These are phyloP conservation scores for Fusarium begoniae DNA, from an alignment of 2,329 filamentous ascomycete genomes.

Conservation along the genomic window DNA sequence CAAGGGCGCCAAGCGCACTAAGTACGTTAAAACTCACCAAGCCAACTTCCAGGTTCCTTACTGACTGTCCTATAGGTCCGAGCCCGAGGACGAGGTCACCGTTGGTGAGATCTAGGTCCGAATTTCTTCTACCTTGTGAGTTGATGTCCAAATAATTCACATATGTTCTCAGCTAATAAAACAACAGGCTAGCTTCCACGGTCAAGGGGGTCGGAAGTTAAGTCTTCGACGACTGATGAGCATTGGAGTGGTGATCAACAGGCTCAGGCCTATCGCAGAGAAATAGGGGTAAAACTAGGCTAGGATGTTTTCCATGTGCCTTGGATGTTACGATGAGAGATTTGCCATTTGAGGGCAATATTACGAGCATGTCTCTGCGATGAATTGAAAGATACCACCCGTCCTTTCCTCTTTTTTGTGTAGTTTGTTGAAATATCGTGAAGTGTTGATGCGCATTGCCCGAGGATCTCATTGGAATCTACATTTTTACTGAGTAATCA, in stretches of 20 bases:
- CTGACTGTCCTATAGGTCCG: slow-evolving; percentile 26
- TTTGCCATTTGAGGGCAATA: slow-evolving; percentile 26
- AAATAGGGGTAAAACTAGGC: slow-evolving; percentile 10
- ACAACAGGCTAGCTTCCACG: background rate
- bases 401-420: background rate
- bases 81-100: slow-evolving; percentile 15
- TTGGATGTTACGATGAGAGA: slow-evolving; percentile 7
- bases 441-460: background rate
- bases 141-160: background rate
- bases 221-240: background rate
- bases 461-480: background rate
- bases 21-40: slow-evolving; percentile 16
- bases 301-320: slow-evolving; percentile 18
- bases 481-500: background rate
- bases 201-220: background rate
- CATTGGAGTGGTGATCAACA: background rate
- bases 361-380: slow-evolving; percentile 24
- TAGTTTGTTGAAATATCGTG: background rate
- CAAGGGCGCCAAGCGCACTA: slow-evolving; percentile 41
- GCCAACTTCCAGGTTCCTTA: background rate
- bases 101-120: slow-evolving; percentile 13
- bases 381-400: slow-evolving; percentile 11
- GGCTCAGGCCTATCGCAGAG: slow-evolving; percentile 15
- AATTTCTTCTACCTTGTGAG: background rate
- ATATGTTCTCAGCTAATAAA: background rate